phyloP scores from a whole-genome alignment of 345 rosid genomes.

The Carallia brachiata region DNA sequence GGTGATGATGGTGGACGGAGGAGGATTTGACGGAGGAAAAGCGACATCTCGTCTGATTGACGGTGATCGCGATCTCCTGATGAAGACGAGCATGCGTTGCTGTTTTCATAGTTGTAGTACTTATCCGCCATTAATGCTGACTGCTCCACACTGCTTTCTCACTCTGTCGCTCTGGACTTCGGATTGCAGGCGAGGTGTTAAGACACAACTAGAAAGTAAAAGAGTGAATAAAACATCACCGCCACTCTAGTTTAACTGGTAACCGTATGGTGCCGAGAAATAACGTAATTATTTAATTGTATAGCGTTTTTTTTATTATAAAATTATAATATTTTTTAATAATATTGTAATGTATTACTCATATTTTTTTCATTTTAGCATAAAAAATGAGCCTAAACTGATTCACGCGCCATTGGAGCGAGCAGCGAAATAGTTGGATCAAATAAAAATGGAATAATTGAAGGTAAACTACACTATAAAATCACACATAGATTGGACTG shows the following conservation, averaged over 20 bases:
- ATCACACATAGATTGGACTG: not conserved
- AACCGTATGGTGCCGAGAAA: no score
- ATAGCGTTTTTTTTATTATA: no score
- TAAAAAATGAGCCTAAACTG: not conserved
- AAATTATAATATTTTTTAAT: no score
- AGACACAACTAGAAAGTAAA: not conserved
- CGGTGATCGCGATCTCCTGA: conserved; percentile 20
- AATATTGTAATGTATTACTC: no score
- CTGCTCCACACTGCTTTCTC: not conserved
- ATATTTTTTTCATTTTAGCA: no score
- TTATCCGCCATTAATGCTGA: not conserved
- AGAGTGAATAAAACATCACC: no score
- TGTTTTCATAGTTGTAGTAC: conserved; percentile 2
- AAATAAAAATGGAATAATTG: not conserved
- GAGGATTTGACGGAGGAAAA: conserved; percentile 58
- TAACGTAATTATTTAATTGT: no score
- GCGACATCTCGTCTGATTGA: conserved; percentile 60
- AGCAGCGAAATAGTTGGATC: not conserved
- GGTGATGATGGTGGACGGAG: conserved; percentile 44
- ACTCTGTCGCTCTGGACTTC: not conserved
- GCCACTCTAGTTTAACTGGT: no score
- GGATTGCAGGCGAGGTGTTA: not conserved
- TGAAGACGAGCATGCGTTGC: conserved; percentile 13
- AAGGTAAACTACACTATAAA: no score
- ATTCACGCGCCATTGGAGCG: not conserved